A percentile compares a stretch with the other conserved stretches of the same genome.
Evolutionary conservation across 2,329 filamentous ascomycete species (phyloP).

Genomic region (Cordyceps cateniannulata): DNA sequence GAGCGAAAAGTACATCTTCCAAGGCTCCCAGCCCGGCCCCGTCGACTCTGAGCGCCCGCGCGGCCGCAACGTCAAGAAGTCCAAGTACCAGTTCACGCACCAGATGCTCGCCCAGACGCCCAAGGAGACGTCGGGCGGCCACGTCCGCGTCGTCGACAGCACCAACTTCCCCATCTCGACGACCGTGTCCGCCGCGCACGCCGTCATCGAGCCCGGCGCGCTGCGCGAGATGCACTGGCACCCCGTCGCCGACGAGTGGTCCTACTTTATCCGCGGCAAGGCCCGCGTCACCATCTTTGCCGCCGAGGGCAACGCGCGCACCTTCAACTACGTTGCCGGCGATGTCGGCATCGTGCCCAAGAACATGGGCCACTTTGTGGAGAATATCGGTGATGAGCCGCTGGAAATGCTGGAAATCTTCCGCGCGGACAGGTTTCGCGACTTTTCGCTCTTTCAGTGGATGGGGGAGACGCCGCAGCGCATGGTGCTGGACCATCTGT

Average conservation of each 20-base stretch:
- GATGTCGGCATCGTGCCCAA: slow-evolving; percentile 72
- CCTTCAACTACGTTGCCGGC: slow-evolving; percentile 69
- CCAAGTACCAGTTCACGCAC: slow-evolving; percentile 63
- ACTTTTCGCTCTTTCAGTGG: slow-evolving; percentile 71
- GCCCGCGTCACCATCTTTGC: slow-evolving; percentile 71
- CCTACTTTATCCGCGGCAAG: slow-evolving; percentile 66
- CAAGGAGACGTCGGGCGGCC: slow-evolving; percentile 58
- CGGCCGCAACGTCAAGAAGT: slow-evolving; percentile 57
- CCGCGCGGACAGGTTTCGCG: slow-evolving; percentile 62
- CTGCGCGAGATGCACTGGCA: slow-evolving; percentile 82
- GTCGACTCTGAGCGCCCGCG: slow-evolving; percentile 60
- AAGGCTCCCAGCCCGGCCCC: slow-evolving; percentile 56
- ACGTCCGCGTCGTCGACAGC: slow-evolving; percentile 70
- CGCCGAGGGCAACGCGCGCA: slow-evolving; percentile 60
- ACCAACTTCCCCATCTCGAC: slow-evolving; percentile 68
- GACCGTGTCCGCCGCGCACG: slow-evolving; percentile 65
- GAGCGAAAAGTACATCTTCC: slow-evolving; percentile 71
- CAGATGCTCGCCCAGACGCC: slow-evolving; percentile 65
- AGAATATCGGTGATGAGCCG: slow-evolving; percentile 72
- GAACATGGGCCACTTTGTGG: slow-evolving; percentile 76
- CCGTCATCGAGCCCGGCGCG: slow-evolving; percentile 64
- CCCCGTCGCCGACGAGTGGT: slow-evolving; percentile 73
- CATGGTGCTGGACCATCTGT: slow-evolving; percentile 61
- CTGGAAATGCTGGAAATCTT: slow-evolving; percentile 73
- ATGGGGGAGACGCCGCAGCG: slow-evolving; percentile 64